Conservation (phyloP, 208 protist genomes). For the Entamoeba moshkovskii region DNA sequence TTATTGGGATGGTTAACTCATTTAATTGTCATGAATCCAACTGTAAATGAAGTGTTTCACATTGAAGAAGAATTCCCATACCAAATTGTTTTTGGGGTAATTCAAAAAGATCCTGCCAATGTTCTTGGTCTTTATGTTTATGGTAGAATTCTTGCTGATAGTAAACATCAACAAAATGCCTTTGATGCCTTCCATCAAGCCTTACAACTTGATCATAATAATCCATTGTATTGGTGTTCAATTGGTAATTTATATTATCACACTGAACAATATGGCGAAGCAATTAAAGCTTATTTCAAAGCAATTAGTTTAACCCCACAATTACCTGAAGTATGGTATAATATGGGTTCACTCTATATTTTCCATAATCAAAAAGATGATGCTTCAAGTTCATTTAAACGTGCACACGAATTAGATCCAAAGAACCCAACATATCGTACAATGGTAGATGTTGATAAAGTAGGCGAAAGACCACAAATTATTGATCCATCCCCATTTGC, state of each 20-base stretch:
- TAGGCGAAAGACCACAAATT: neutral
- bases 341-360: neutral
- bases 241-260: neutral
- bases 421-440: neutral
- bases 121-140: neutral
- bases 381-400: neutral
- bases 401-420: neutral
- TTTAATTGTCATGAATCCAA: neutral
- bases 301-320: neutral
- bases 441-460: neutral
- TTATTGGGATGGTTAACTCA: neutral
- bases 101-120: neutral
- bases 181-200: neutral
- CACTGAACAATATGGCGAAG: neutral
- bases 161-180: neutral
- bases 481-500: neutral
- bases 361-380: neutral
- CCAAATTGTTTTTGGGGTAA: neutral
- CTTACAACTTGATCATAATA: neutral
- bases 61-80: neutral
- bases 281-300: neutral
- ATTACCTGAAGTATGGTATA: neutral
- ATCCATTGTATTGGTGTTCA: neutral
- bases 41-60: neutral
- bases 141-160: neutral